Base-by-base conservation (phyloP, 306 rosid genomes). In the Senna siamea region DNA sequence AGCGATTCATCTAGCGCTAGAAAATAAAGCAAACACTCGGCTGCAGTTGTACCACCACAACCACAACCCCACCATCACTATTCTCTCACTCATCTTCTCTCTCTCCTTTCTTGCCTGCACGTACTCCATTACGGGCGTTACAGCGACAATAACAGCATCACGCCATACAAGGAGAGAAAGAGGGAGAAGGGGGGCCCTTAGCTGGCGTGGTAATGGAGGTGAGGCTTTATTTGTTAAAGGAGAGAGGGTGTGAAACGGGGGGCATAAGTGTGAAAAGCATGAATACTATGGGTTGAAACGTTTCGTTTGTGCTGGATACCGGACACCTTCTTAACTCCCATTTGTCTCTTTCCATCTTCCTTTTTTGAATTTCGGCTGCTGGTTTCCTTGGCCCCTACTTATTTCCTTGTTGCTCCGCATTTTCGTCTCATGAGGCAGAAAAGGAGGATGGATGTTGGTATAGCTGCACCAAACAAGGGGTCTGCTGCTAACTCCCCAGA, bases 151-250 rank as follows among this genome's bases (percentile, higher is more conserved):
- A n/a, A n/a, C n/a, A n/a, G n/a, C n/a, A n/a, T n/a, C n/a, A 9
- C 43, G 65, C 22, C 53, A 66, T 17, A 53, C n/a, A n/a, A n/a
- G n/a, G n/a, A n/a, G n/a, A n/a, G n/a, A n/a, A n/a, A n/a, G n/a
- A n/a, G 63, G 43, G 40, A 18, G 19, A 28, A 5, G 50, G 7
- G 80, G 80, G 9, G 70, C n/a, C 47, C 43, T 18, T 48, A 26
- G 47, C 60, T 35, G 78, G 88, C 62, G 41, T 66, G 75, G 72
- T 44, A 43, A 76, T 56, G 82, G 73, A 51, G 34, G 52, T 5
- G 41, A 35, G 75, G 20, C 13, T 34, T 20, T 61, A 32, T n/a
- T n/a, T n/a, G n/a, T 28, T 44, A 15, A 32, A 72, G 44, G 66
- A 52, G 64, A 43, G 78, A 74, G 14, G 56, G 2, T 38, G 35